Conservation (phyloP, 805 yeast genomes). For the Ogataea haglerorum region DNA sequence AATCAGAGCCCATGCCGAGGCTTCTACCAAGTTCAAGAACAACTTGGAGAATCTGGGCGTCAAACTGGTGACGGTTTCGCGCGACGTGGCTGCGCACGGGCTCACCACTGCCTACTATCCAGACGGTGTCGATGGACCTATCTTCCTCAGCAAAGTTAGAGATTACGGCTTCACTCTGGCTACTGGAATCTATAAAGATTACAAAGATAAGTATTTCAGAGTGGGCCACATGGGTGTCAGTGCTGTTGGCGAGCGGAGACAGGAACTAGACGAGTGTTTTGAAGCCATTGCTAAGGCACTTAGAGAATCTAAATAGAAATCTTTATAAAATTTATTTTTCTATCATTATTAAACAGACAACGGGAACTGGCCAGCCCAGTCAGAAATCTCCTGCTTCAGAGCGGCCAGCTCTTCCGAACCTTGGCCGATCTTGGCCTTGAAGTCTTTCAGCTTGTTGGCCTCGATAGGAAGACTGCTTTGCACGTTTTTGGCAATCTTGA, state of each 20-base stretch:
- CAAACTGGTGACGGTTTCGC: conserved; percentile 58
- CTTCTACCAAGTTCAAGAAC: conserved; percentile 64
- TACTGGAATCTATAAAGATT: conserved; percentile 83
- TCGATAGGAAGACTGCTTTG: conserved; percentile 84
- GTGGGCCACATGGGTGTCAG: conserved; percentile 96
- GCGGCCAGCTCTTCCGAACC: conserved; percentile 66
- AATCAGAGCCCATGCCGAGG: conserved; percentile 57
- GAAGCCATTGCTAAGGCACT: conserved; percentile 44
- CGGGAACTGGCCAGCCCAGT: conserved; percentile 91
- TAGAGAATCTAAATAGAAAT: conserved; percentile 5
- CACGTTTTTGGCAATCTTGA: conserved; percentile 66
- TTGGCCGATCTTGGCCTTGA: conserved; percentile 74
- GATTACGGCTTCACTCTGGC: conserved; percentile 74
- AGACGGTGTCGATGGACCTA: conserved; percentile 65
- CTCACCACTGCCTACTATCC: conserved; percentile 84
- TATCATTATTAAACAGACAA: conserved; percentile 43
- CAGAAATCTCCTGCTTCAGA: conserved; percentile 73
- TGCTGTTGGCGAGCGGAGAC: conserved; percentile 51
- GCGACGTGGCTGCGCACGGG: conserved; percentile 76
- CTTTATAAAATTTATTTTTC: background rate
- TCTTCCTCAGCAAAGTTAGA: conserved; percentile 55
- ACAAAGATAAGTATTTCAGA: conserved; percentile 80
- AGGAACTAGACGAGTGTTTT: conserved; percentile 51
- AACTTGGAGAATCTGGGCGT: conserved; percentile 58
- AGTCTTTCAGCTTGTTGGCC: conserved; percentile 94